Evolutionary conservation across 768 basidiomycete genomes (phyloP).

Genomic region (Kwoniella dendrophila): DNA sequence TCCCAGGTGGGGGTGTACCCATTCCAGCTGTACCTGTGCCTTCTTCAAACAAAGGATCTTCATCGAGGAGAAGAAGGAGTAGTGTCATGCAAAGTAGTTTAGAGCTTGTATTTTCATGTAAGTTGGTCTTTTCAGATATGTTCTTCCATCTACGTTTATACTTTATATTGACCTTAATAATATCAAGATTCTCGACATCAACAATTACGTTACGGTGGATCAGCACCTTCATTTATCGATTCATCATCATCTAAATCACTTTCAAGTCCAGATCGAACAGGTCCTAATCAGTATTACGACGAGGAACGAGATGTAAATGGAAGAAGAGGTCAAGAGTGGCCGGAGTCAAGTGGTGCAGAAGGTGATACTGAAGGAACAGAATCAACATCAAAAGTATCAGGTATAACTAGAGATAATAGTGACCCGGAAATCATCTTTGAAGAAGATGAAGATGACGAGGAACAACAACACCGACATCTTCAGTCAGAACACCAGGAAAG

Average conservation of each 20-base stretch:
- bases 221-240: constrained; percentile 50
- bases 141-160: background rate
- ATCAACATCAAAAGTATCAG: background rate
- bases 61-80: constrained; percentile 13
- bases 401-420: too few relatives aligned
- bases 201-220: constrained; percentile 44
- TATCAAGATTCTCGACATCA: constrained; percentile 48
- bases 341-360: constrained; percentile 14
- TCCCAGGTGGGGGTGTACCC: constrained; percentile 18
- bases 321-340: constrained; percentile 21
- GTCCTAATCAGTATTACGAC: constrained; percentile 15
- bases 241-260: constrained; percentile 18
- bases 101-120: constrained; percentile 48
- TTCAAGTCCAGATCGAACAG: constrained; percentile 6
- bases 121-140: constrained; percentile 13
- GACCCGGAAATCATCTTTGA: constrained; percentile 25
- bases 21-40: constrained; percentile 24
- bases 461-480: background rate
- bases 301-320: constrained; percentile 18
- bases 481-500: constrained; percentile 38
- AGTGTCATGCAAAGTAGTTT: constrained; percentile 37
- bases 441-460: constrained; percentile 22
- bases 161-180: background rate
- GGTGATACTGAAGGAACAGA: constrained; percentile 15
- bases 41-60: constrained; percentile 5